Base-by-base conservation (phyloP, 257 asterid genomes). In the Plantago major region DNA sequence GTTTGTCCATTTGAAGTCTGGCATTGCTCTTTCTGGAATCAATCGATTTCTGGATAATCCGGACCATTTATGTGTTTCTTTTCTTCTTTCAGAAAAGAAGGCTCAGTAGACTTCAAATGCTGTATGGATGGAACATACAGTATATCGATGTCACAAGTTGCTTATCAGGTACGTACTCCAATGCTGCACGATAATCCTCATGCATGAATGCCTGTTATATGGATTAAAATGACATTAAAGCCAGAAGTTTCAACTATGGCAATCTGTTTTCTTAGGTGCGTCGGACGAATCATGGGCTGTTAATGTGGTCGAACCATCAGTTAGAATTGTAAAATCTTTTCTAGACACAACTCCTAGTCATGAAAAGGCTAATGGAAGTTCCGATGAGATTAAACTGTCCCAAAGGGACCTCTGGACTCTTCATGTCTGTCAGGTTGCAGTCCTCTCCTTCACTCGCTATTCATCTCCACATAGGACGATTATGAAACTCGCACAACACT, bases 111-210 rank as follows among this genome's bases (percentile, higher is more conserved):
- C 86, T 92, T 69, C 85, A 84, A 71, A 70, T 75, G 81, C 72
- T 86, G 64, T 89, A 80, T 60, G 97, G 95, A 22, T 92, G 99
- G 97, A 67, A 64, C 62, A 83, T 92, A 65, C 83, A 84, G 70
- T 80, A 58, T 61, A 62, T 86, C 26, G 97, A 89, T 60, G 84
- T 86, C 71, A 84, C 96, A 48, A 76, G 78, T 50, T 71, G 91
- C 71, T 18, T 92, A 52, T 65, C 46, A 28, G 52, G 99, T 89
- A 84, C 4, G 82, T 67, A 15, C 61, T 46, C 30, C 55, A 43
- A 3, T 49, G 43, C 52, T 48, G n/a, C 62, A 16, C 43, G 63
- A 51, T n/a, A 63, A 22, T 58, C 46, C 15, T 46, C 55, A 10
- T 61, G 60, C 58, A 53, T 13, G 3, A 46, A 48, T n/a, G 7